Evolutionary conservation across 805 yeast species (phyloP).

Genomic region (Teunomyces atbi): DNA sequence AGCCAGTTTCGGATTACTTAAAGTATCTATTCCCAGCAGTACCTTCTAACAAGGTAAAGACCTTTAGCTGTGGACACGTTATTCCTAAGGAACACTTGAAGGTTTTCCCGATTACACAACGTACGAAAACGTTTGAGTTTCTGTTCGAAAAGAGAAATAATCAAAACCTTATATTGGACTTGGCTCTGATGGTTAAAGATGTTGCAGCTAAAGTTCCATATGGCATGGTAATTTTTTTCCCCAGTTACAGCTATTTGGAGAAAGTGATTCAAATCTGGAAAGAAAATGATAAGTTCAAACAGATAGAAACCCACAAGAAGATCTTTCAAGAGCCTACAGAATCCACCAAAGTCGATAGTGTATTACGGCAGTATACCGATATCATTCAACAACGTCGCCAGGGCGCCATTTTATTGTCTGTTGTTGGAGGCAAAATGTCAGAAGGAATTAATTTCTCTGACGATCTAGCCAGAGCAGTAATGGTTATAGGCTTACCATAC

Average conservation of each 20-base stretch:
- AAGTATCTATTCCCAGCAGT: constrained; percentile 63
- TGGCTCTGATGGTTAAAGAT: constrained; percentile 50
- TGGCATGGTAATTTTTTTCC: constrained; percentile 81
- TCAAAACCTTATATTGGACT: constrained; percentile 38
- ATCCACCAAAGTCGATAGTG: constrained; percentile 40
- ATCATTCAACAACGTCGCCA: constrained; percentile 28
- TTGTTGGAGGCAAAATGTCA: constrained; percentile 89
- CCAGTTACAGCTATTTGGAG: constrained; percentile 74
- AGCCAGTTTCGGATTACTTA: constrained; percentile 72
- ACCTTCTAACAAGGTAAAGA: constrained; percentile 36
- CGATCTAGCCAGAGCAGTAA: constrained; percentile 80
- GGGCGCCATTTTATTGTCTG: constrained; percentile 76
- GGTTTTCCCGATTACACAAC: constrained; percentile 50
- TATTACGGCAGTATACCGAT: constrained; percentile 51
- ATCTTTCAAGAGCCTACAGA: constrained; percentile 57
- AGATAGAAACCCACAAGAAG: constrained; percentile 30
- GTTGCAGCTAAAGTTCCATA: constrained; percentile 52
- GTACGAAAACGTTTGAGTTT: constrained; percentile 49
- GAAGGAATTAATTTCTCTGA: constrained; percentile 94
- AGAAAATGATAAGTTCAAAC: constrained; percentile 30
- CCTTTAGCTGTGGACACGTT: constrained; percentile 79
- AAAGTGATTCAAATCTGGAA: constrained; percentile 57
- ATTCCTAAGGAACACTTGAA: constrained; percentile 68
- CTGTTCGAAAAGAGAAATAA: constrained; percentile 64
- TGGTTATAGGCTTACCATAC: constrained; percentile 85